Percentiles rank a stretch among this genome's conserved stretches.
Conservation (phyloP, 768 basidiomycete species). For the Termitomyces sp. region DNA sequence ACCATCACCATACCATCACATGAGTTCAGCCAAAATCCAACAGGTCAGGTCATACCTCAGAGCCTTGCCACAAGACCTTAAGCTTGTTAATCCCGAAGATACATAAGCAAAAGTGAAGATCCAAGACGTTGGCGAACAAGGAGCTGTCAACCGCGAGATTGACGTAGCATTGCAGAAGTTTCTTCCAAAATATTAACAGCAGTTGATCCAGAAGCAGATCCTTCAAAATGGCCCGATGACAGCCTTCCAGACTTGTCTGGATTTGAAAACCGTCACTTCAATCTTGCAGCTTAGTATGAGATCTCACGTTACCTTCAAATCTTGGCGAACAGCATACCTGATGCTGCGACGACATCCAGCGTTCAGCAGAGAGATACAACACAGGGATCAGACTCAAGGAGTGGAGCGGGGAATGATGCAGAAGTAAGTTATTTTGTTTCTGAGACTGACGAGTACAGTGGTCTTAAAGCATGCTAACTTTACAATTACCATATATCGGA, state of each 20-base stretch:
- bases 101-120: background rate
- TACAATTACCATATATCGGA: background rate
- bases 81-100: background rate
- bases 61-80: background rate
- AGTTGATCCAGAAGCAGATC: background rate
- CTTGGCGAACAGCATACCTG: background rate
- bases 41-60: background rate
- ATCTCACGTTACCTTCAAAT: conserved; percentile 1
- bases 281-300: conserved; percentile 4
- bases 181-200: background rate
- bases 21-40: background rate
- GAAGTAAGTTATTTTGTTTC: background rate
- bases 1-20: background rate
- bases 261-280: conserved; percentile 1
- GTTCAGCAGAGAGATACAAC: background rate
- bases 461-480: background rate
- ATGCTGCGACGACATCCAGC: background rate
- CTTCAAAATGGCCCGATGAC: conserved; percentile 4
- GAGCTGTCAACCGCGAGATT: too few relatives aligned
- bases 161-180: too few relatives aligned
- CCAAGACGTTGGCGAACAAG: too few relatives aligned
- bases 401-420: background rate
- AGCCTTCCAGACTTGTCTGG: conserved; percentile 7
- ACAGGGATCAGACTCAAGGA: too few relatives aligned
- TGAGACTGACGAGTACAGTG: background rate